Evolutionary conservation across 2,329 filamentous ascomycete species (phyloP), one percentile per base, ranked within the genome.

Genomic region (Ramularia endophylla): DNA sequence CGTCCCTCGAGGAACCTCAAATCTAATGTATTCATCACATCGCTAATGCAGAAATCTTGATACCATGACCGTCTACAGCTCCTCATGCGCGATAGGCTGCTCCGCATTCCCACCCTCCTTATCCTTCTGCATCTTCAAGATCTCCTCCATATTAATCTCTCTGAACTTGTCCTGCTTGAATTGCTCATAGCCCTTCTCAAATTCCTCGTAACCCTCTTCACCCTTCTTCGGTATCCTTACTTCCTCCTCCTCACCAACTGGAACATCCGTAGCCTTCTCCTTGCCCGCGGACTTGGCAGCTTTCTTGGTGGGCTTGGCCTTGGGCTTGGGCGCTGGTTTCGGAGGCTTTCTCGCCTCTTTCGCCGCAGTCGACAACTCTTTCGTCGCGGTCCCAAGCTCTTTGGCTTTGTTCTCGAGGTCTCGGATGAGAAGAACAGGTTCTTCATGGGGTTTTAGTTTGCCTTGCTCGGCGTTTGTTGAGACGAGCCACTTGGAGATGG

Each of bases 391-490:
- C 60, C 83, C 79, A 5, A 97, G 73, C 60, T 85, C 78, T 55
- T 81, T 78, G 12, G 80, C 74, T 64, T 83, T 83, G 17, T 71
- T 72, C 43, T 79, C 69, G 20, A 95, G 65, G 19, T 95, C 89
- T 57, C 82, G 81, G 51, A 80, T 69, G 0, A 83, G 74, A 7
- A 95, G 71, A 5, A 81, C 81, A 0, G 87, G 85, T 51, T 97
- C 81, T 8, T 87, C 85, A 2, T 80, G 80, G 2, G 72, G 66
- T 12, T 74, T 68, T 3, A 95, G 77, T 52, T 78, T 81, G 20
- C 80, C 77, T 64, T 97, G 90, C 53, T 76, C 74, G 2, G 73
- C 69, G 35, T 85, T 66, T 59, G 85, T 83, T 50, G 83, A 76
- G 22, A 80, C 75, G 15, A 98, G 72, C 90, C 90, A 98, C 15